phyloP scores from a whole-genome alignment of 2,329 filamentous ascomycete genomes.

The Trichophyton mentagrophytes region DNA sequence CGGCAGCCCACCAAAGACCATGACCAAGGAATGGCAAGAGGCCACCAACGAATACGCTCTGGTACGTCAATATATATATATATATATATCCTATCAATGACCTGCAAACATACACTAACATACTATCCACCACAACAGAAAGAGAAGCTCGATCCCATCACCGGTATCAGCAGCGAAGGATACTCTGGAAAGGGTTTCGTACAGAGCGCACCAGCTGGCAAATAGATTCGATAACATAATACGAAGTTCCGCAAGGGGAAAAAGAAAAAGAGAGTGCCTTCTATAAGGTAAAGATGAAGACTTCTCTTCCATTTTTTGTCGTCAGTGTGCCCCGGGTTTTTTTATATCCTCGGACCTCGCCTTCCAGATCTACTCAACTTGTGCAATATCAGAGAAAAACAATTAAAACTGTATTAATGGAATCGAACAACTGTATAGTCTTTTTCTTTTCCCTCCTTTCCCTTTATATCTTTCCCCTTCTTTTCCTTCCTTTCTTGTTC shows the following conservation, averaged over 20 bases:
- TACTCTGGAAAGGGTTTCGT: slow-evolving; percentile 69
- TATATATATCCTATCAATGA: slow-evolving; percentile 13
- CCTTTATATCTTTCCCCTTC: neutral
- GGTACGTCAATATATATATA: slow-evolving; percentile 38
- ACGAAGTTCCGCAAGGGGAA: neutral
- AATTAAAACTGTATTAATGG: slow-evolving; percentile 8
- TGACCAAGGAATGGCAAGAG: slow-evolving; percentile 97
- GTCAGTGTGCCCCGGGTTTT: neutral
- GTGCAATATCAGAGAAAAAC: slow-evolving; percentile 7
- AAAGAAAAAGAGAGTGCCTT: neutral
- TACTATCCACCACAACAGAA: slow-evolving; percentile 37
- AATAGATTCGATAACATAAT: slow-evolving; percentile 6
- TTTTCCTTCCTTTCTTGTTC: neutral
- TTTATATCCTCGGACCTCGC: neutral
- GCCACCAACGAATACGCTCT: slow-evolving; percentile 85
- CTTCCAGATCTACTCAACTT: slow-evolving; percentile 6
- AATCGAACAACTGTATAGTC: slow-evolving; percentile 5
- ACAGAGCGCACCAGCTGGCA: slow-evolving; percentile 43
- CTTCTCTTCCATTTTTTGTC: neutral
- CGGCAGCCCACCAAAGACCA: slow-evolving; percentile 62
- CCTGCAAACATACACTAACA: neutral
- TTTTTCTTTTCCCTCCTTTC: neutral
- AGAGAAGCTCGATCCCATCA: slow-evolving; percentile 77
- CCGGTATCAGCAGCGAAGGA: slow-evolving; percentile 64
- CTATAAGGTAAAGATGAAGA: neutral